phyloP scores from a whole-genome alignment of 768 basidiomycete genomes.

The Saitozyma sp. region DNA sequence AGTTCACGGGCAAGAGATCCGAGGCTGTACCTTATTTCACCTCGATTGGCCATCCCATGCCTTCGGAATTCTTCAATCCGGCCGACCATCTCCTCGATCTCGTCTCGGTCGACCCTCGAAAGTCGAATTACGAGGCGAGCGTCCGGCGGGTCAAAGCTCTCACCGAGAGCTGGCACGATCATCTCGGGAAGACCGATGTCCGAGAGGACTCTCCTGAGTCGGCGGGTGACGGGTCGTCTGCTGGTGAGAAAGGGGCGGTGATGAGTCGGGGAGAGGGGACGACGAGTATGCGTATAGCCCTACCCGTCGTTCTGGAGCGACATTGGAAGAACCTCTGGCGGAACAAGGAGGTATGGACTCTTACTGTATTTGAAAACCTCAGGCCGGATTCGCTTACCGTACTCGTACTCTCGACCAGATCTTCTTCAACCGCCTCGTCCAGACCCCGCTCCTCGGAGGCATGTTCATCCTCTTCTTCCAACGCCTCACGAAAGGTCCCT shows the following conservation, averaged over 20 bases:
- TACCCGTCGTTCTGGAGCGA: conserved; percentile 54
- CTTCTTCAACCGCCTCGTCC: conserved; percentile 43
- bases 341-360: conserved; percentile 54
- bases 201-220: neutral
- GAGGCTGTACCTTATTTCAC: conserved; percentile 52
- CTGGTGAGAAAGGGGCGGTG: neutral
- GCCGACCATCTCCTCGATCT: conserved; percentile 65
- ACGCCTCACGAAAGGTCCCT: conserved; percentile 52
- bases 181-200: conserved; percentile 4
- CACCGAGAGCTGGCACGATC: conserved; percentile 11
- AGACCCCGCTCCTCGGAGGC: conserved; percentile 34
- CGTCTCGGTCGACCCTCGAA: conserved; percentile 53
- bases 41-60: conserved; percentile 49
- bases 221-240: conserved; percentile 20
- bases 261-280: conserved; percentile 30
- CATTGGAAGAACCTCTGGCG: conserved; percentile 55
- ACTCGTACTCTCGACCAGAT: conserved; percentile 17
- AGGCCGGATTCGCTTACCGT: too few species aligned
- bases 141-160: conserved; percentile 25
- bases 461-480: conserved; percentile 54
- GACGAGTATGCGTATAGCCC: conserved; percentile 52
- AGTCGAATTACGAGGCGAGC: conserved; percentile 24
- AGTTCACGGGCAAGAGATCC: conserved; percentile 43
- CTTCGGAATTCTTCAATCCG: conserved; percentile 57
- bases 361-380: too few species aligned